These are phyloP conservation scores for Boletellus emodensis DNA, from an alignment of 768 basidiomycete species.

Conservation along the genomic window DNA sequence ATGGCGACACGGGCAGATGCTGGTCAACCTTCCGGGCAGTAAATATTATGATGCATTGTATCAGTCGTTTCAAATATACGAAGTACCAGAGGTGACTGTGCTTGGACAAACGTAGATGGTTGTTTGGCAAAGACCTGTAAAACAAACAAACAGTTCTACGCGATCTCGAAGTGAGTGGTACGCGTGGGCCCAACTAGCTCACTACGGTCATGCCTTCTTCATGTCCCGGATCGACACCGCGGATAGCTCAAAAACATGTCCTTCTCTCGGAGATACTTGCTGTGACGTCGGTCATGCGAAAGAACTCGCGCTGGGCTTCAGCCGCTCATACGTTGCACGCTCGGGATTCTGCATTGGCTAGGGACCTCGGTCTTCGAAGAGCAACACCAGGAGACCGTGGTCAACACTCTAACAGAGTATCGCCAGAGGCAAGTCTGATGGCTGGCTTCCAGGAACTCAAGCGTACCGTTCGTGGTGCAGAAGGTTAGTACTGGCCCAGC, in stretches of 20 bases:
- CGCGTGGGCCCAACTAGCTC: neutral
- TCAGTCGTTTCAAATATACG: slow-evolving; percentile 5
- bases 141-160: slow-evolving; percentile 23
- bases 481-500: slow-evolving; percentile 45
- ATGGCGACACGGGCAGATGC: slow-evolving; percentile 60
- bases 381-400: slow-evolving; percentile 44
- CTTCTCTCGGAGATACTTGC: slow-evolving; percentile 86
- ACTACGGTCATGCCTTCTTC: slow-evolving; percentile 15
- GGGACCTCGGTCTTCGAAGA: slow-evolving; percentile 69
- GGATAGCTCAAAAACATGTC: slow-evolving; percentile 67
- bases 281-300: slow-evolving; percentile 93
- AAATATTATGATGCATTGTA: slow-evolving; percentile 17
- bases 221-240: slow-evolving; percentile 9
- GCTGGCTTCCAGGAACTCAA: slow-evolving; percentile 84
- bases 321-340: slow-evolving; percentile 57
- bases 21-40: slow-evolving; percentile 37
- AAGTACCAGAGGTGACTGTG: neutral
- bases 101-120: neutral
- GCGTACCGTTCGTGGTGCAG: slow-evolving; percentile 62
- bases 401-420: slow-evolving; percentile 46
- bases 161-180: neutral
- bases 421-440: slow-evolving; percentile 83
- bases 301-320: slow-evolving; percentile 95
- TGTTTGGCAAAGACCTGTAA: slow-evolving; percentile 26
- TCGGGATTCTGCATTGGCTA: slow-evolving; percentile 66